Conservation (phyloP, 164 flowering plant species). For the Aristolochia contorta region DNA sequence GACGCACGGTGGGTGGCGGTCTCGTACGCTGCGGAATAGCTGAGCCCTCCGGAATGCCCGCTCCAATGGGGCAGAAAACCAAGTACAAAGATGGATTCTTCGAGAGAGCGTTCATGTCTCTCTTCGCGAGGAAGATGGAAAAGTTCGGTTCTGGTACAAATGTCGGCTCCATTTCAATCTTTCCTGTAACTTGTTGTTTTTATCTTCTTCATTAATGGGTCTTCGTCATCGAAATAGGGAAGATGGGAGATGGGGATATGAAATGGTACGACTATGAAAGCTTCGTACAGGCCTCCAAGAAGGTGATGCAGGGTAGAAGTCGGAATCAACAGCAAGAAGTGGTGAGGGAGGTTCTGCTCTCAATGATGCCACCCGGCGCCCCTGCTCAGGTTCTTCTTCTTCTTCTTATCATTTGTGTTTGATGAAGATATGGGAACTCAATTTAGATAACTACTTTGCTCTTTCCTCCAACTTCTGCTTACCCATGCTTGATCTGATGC, state of each 20-base stretch:
- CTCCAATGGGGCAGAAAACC: slow-evolving; percentile 87
- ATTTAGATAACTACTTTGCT: too few relatives aligned
- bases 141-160: slow-evolving; percentile 36
- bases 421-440: neutral
- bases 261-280: slow-evolving; percentile 66
- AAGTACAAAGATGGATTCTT: slow-evolving; percentile 73
- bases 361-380: slow-evolving; percentile 98
- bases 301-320: slow-evolving; percentile 74
- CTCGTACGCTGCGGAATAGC: slow-evolving; percentile 56
- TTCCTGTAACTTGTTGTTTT: neutral
- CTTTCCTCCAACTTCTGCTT: too few relatives aligned
- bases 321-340: slow-evolving; percentile 72
- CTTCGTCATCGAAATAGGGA: neutral
- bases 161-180: neutral
- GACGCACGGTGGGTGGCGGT: neutral
- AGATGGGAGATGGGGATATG: neutral
- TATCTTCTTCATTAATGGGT: neutral
- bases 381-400: slow-evolving; percentile 57
- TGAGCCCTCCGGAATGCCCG: slow-evolving; percentile 79
- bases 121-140: slow-evolving; percentile 87
- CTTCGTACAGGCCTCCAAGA: slow-evolving; percentile 78
- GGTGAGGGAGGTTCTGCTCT: slow-evolving; percentile 79
- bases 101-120: slow-evolving; percentile 80
- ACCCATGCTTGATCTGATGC: too few relatives aligned
- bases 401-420: neutral